phyloP scores from a whole-genome alignment of 768 basidiomycete genomes.

The Macrolepiota albuminosa region DNA sequence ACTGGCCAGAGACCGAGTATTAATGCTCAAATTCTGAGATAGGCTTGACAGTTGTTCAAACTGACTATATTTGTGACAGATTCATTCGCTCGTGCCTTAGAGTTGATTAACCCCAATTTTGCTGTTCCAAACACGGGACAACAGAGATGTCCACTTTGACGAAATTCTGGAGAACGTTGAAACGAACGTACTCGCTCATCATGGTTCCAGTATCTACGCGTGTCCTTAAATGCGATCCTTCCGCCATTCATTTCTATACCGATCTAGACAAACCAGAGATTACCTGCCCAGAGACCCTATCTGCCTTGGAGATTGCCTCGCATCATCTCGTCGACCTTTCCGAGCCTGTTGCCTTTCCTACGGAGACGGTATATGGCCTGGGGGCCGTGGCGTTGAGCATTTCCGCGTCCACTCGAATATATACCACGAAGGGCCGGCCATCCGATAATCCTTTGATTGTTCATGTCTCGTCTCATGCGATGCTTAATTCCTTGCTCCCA shows the following conservation, averaged over 20 bases:
- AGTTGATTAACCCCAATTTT: not conserved
- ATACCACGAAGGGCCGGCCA: conserved; percentile 86
- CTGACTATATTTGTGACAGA: no score
- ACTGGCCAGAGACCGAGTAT: no score
- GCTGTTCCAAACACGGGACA: conserved; percentile 6
- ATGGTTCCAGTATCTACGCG: conserved; percentile 21
- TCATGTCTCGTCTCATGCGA: conserved; percentile 80
- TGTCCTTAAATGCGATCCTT: conserved; percentile 60
- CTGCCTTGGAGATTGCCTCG: conserved; percentile 52
- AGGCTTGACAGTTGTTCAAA: no score
- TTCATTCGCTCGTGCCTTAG: not conserved
- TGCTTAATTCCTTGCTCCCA: conserved; percentile 79
- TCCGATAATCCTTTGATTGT: conserved; percentile 97
- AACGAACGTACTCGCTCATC: conserved; percentile 23
- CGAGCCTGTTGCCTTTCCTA: conserved; percentile 83
- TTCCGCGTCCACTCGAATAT: conserved; percentile 68
- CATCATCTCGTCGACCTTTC: conserved; percentile 43
- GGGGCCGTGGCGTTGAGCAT: conserved; percentile 75
- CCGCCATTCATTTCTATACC: conserved; percentile 51
- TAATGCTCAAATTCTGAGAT: no score
- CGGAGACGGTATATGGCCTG: conserved; percentile 98
- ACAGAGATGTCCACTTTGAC: conserved; percentile 16
- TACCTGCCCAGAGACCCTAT: conserved; percentile 43
- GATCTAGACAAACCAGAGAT: conserved; percentile 43
- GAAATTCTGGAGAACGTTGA: conserved; percentile 24